Conservation (phyloP, 1,284 basidiomycete species). For the Heliocybe sulcata region DNA sequence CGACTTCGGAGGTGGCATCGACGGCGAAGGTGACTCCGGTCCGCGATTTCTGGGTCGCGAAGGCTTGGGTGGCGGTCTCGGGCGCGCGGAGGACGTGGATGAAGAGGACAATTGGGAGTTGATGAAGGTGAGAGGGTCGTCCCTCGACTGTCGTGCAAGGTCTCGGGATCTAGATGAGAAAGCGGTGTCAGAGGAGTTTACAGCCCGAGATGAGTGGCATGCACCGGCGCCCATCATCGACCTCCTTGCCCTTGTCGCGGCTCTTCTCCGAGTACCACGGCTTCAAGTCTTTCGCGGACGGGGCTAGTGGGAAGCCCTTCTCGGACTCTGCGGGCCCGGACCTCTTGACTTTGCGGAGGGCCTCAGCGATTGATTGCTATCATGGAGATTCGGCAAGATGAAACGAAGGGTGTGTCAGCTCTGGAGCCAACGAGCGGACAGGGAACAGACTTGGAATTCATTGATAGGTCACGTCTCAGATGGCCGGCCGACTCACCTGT, state of each 20-base stretch:
- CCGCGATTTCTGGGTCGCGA: slow-evolving; percentile 6
- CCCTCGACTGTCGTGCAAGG: slow-evolving; percentile 47
- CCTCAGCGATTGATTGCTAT: slow-evolving; percentile 36
- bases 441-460: background rate
- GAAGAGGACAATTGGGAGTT: slow-evolving; percentile 52
- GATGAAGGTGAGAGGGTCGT: slow-evolving; percentile 71
- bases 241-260: slow-evolving; percentile 15
- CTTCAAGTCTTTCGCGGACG: slow-evolving; percentile 63
- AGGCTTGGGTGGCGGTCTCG: slow-evolving; percentile 4
- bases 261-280: slow-evolving; percentile 65
- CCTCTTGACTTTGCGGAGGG: background rate
- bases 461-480: background rate
- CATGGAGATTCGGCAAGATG: slow-evolving; percentile 1
- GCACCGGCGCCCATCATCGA: slow-evolving; percentile 23
- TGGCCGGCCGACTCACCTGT: slow-evolving; percentile 29
- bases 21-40: slow-evolving; percentile 7
- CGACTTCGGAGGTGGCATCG: slow-evolving; percentile 13
- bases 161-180: slow-evolving; percentile 47
- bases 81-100: slow-evolving; percentile 10
- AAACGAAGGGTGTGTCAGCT: too few relatives aligned
- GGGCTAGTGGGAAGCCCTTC: slow-evolving; percentile 64
- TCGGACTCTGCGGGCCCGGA: slow-evolving; percentile 49
- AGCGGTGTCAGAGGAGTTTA: background rate
- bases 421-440: too few relatives aligned
- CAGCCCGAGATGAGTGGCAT: slow-evolving; percentile 1